These are phyloP conservation scores for Cercophora sp. DNA, from an alignment of 495 filamentous ascomycete genomes.

Conservation along the genomic window DNA sequence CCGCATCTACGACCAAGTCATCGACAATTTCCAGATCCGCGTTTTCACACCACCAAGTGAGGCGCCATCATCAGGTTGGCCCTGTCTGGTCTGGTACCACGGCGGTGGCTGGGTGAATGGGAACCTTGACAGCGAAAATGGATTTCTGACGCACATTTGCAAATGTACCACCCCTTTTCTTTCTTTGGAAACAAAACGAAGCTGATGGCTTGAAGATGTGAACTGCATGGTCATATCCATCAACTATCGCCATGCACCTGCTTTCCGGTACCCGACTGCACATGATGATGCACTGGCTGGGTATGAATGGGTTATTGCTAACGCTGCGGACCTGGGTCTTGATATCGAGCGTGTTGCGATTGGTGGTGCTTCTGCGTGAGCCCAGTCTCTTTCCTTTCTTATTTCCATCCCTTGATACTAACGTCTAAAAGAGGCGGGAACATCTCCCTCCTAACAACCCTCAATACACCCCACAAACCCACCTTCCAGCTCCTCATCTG, in stretches of 20 bases:
- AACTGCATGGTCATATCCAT: conserved; percentile 20
- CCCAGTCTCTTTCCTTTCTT: neutral
- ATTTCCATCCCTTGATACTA: neutral
- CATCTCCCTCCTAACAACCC: neutral
- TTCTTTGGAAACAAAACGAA: neutral
- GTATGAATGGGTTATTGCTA: conserved; percentile 9
- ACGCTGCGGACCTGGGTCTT: neutral
- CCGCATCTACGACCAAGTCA: neutral
- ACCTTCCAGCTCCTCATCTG: conserved; percentile 14
- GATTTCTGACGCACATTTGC: conserved; percentile 12
- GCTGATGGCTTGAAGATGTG: neutral
- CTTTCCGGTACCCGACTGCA: conserved; percentile 19
- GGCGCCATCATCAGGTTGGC: conserved; percentile 9
- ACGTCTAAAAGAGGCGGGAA: neutral
- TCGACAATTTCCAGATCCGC: neutral
- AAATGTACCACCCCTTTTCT: conserved; percentile 4
- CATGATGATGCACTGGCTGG: conserved; percentile 16
- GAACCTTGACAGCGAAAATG: conserved; percentile 8
- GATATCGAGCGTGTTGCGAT: neutral
- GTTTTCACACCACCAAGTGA: conserved; percentile 10
- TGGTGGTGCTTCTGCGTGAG: conserved; percentile 9
- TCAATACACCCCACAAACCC: neutral
- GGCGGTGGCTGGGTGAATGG: conserved; percentile 27
- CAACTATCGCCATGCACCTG: conserved; percentile 27
- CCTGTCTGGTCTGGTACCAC: conserved; percentile 23